Base-by-base conservation (phyloP, 176 grass and related monocot genomes). In the Triticum urartu region DNA sequence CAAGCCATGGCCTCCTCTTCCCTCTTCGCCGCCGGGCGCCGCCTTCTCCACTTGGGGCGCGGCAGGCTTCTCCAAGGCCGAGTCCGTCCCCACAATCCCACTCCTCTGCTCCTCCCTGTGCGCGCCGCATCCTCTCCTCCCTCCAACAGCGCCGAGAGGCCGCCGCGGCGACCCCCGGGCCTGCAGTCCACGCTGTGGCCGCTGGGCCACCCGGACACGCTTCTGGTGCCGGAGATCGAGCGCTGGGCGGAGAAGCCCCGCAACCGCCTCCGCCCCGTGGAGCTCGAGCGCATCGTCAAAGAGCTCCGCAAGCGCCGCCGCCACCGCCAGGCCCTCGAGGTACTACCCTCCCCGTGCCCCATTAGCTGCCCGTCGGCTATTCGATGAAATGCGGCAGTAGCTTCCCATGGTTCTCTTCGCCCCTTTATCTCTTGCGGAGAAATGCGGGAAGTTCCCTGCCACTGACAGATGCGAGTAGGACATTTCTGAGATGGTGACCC, bases 251-350 rank as follows among this genome's bases (percentile, higher is more conserved):
- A 79, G 9, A 88, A 86, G 64, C 47, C 76, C 1, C 63, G 89
- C 1, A 93, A 98, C 54, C 58, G 30, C 72, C 65, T 90, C 79
- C 85, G 93, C 45, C 21, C 30, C n/a, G 68, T 82, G 1, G 91
- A 95, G 87, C 93, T 95, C 34, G 76, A 90, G 80, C 77, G 75
- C 76, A 14, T 93, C 56, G 82, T 98, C 66, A 87, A 43, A 65
- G 91, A 88, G 66, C 91, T 98, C 56, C 87, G 93, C 61, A 91
- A 87, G 77, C 85, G 90, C 35, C 89, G 84, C 39, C 84, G 89
- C 85, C 90, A 88, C 58, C 77, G 81, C 72, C 95, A 98, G 78
- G 95, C 93, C 20, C 93, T 98, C 52, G 92, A 98, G 95, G 95
- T 98, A 87, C 21, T 68, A 12, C n/a, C 50, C 3, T 50, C 47